phyloP scores from a whole-genome alignment of 2,329 filamentous ascomycete genomes.

The Pseudofabraea citricarpa region DNA sequence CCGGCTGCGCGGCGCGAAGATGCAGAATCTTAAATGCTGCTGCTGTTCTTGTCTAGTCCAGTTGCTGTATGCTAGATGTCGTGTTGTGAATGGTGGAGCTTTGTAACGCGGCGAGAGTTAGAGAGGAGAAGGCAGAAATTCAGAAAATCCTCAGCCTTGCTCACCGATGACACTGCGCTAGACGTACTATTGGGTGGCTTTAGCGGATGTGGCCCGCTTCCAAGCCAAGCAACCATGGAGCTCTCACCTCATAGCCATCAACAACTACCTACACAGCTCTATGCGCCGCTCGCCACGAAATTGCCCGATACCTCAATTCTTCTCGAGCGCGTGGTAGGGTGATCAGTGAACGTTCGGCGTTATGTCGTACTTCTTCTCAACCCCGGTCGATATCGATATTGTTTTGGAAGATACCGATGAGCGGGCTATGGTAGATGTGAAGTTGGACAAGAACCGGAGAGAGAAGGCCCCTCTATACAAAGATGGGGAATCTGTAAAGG shows the following conservation, averaged over 20 bases:
- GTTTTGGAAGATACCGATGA: conserved; percentile 95
- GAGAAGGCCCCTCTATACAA: conserved; percentile 96
- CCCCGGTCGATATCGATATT: conserved; percentile 97
- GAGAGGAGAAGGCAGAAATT: too few species aligned
- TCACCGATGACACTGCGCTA: too few species aligned
- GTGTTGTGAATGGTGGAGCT: neutral
- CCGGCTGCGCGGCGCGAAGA: conserved; percentile 17
- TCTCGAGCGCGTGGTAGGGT: too few species aligned
- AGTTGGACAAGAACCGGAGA: conserved; percentile 95
- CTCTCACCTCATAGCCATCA: too few species aligned
- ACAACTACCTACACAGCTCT: too few species aligned
- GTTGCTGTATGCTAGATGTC: neutral
- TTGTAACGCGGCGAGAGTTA: too few species aligned
- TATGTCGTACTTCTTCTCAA: conserved; percentile 99
- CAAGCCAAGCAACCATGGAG: neutral
- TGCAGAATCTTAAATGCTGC: conserved; percentile 6
- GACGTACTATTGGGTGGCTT: neutral
- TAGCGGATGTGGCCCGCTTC: conserved; percentile 1
- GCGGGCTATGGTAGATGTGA: conserved; percentile 91
- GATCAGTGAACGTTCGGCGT: conserved; percentile 4
- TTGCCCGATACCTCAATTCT: neutral
- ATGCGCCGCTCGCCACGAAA: neutral
- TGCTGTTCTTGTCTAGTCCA: too few species aligned
- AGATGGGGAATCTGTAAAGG: conserved; percentile 97
- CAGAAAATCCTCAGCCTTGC: conserved; percentile 1